Evolutionary conservation across 2,329 filamentous ascomycete genomes (phyloP).

Genomic region (Tolypocladium tropicale): DNA sequence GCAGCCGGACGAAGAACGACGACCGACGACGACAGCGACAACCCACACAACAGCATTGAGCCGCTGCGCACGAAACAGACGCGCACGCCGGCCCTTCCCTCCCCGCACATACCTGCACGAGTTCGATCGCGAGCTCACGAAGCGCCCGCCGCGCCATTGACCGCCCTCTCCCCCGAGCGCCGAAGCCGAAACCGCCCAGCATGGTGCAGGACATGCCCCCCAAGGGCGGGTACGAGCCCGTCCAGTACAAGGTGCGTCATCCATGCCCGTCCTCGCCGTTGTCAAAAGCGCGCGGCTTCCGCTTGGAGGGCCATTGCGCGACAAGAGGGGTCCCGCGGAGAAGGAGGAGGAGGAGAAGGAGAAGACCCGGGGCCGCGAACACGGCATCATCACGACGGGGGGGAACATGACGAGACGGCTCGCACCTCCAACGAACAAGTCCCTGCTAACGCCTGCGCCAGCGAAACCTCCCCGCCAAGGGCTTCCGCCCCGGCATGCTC

Average conservation of each 20-base stretch:
- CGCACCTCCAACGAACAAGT: background rate
- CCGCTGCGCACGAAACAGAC: background rate
- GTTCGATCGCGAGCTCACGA: no score
- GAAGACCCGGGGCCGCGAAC: background rate
- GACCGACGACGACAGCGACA: background rate
- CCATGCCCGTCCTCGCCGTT: background rate
- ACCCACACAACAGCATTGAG: background rate
- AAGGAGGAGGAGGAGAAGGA: background rate
- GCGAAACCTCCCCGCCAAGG: conserved; percentile 86
- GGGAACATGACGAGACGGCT: background rate
- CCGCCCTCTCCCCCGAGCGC: background rate
- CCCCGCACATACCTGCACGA: background rate
- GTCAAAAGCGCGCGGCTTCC: background rate
- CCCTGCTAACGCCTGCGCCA: conserved; percentile 24
- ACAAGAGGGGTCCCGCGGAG: no score
- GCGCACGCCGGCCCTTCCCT: background rate
- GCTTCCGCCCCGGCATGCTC: conserved; percentile 76
- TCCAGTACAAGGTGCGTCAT: conserved; percentile 82
- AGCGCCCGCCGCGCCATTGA: background rate
- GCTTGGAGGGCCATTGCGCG: background rate
- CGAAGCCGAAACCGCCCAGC: conserved; percentile 25
- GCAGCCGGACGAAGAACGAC: background rate
- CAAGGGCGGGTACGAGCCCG: conserved; percentile 82
- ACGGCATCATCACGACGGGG: background rate
- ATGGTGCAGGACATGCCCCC: conserved; percentile 99